phyloP scores from a whole-genome alignment of 2,329 filamentous ascomycete genomes.

The Volutella citrinella region DNA sequence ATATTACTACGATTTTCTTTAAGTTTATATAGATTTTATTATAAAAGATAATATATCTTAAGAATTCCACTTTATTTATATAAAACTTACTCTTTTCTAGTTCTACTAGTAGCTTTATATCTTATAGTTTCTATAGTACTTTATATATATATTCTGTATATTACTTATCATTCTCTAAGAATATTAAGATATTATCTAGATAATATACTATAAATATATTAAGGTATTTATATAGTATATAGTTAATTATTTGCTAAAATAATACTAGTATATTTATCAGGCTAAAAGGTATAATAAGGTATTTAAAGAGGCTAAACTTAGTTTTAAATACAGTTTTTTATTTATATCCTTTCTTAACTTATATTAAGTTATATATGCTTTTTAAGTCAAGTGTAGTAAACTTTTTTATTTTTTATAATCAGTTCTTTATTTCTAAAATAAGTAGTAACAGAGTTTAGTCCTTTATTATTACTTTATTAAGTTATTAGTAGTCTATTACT shows the following conservation, averaged over 20 bases:
- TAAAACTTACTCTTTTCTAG: too few species aligned
- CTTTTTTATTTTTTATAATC: constrained; percentile 10
- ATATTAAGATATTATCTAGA: too few species aligned
- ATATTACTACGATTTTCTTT: constrained; percentile 1
- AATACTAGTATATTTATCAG: constrained; percentile 16
- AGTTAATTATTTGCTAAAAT: constrained; percentile 12
- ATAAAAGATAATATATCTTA: too few species aligned
- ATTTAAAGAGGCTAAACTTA: constrained; percentile 31
- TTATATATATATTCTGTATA: too few species aligned
- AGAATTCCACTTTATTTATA: too few species aligned
- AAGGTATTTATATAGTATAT: not conserved
- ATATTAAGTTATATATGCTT: constrained; percentile 25
- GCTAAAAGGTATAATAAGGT: constrained; percentile 27
- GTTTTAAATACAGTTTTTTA: constrained; percentile 34
- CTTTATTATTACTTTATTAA: constrained; percentile 28
- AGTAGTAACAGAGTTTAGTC: constrained; percentile 19
- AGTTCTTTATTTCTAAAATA: constrained; percentile 22
- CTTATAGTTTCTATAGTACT: constrained; percentile 14
- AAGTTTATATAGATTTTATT: constrained; percentile 1
- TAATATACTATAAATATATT: too few species aligned
- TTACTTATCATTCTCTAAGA: too few species aligned
- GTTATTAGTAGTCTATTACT: constrained; percentile 22
- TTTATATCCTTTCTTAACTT: constrained; percentile 28
- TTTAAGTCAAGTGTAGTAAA: constrained; percentile 8
- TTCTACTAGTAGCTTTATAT: not conserved